phyloP scores from a whole-genome alignment of 2,329 filamentous ascomycete genomes.

The Colletotrichum euphorbiae region DNA sequence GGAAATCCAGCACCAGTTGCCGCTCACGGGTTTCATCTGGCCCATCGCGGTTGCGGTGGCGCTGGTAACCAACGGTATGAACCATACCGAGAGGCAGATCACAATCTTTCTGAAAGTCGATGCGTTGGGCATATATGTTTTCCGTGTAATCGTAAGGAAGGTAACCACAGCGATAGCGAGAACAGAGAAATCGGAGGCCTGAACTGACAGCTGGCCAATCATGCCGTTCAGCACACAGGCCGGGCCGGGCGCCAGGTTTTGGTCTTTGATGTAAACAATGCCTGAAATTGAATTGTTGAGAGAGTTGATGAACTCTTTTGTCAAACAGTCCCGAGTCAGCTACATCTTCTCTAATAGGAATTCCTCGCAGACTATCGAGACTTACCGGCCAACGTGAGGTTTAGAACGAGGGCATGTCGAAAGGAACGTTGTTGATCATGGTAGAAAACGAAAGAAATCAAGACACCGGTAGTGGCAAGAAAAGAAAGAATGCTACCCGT shows the following conservation, averaged over 20 bases:
- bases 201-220: slow-evolving; percentile 58
- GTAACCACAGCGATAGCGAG: slow-evolving; percentile 58
- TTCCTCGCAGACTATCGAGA: slow-evolving; percentile 13
- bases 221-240: slow-evolving; percentile 57
- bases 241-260: slow-evolving; percentile 44
- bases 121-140: slow-evolving; percentile 48
- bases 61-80: slow-evolving; percentile 54
- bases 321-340: slow-evolving; percentile 1
- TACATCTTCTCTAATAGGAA: background rate
- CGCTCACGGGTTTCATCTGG: slow-evolving; percentile 50
- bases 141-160: slow-evolving; percentile 53
- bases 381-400: slow-evolving; percentile 43
- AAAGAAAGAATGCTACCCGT: slow-evolving; percentile 38
- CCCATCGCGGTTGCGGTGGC: slow-evolving; percentile 46
- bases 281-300: slow-evolving; percentile 57
- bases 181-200: slow-evolving; percentile 57
- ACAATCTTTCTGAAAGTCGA: slow-evolving; percentile 46
- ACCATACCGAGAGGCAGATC: slow-evolving; percentile 54
- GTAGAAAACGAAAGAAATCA: slow-evolving; percentile 35
- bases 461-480: slow-evolving; percentile 29
- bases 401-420: slow-evolving; percentile 43
- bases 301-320: slow-evolving; percentile 54
- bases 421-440: slow-evolving; percentile 42
- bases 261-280: slow-evolving; percentile 47
- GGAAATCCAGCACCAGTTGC: slow-evolving; percentile 63